Evolutionary conservation across 139 green algal species (phyloP).

Genomic region (Pedinophyceae sp.): DNA sequence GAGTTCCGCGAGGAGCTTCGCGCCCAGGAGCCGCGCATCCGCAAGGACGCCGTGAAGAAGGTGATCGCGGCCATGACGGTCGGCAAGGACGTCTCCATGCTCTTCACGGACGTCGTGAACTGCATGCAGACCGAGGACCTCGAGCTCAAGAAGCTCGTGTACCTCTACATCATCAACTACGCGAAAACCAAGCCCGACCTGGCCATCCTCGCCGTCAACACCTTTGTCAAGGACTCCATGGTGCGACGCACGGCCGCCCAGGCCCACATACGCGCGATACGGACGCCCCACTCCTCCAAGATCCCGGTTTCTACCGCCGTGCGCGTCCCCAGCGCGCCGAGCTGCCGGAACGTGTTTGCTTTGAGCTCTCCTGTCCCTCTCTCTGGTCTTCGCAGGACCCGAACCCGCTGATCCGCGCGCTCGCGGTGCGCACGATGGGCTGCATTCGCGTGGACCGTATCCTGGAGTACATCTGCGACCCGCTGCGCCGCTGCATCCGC

Average conservation of each 20-base stretch:
- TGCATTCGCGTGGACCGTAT: constrained; percentile 99
- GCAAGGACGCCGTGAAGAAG: constrained; percentile 97
- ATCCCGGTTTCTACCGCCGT: too few species aligned
- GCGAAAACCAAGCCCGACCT: constrained; percentile 96
- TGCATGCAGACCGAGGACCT: constrained; percentile 88
- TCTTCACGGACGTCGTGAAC: constrained; percentile 94
- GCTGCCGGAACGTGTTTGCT: background rate
- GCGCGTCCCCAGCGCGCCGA: background rate
- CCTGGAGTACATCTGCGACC: constrained; percentile 98
- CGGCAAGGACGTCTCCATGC: constrained; percentile 86
- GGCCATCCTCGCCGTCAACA: constrained; percentile 98
- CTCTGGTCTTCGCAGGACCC: constrained; percentile 90
- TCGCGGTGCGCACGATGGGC: constrained; percentile 97
- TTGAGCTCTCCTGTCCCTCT: too few species aligned
- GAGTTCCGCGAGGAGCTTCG: constrained; percentile 90
- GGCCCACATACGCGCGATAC: too few species aligned
- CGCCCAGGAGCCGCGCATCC: constrained; percentile 63
- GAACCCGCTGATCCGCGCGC: constrained; percentile 89
- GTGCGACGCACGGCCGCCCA: too few species aligned
- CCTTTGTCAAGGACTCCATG: constrained; percentile 89
- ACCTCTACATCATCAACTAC: constrained; percentile 99
- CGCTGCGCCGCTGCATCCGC: constrained; percentile 73
- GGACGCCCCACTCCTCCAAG: too few species aligned
- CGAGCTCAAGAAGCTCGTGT: constrained; percentile 96
- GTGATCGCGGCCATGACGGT: constrained; percentile 97